Conservation (phyloP, 2,329 filamentous ascomycete genomes). For the Monascus ruber region DNA sequence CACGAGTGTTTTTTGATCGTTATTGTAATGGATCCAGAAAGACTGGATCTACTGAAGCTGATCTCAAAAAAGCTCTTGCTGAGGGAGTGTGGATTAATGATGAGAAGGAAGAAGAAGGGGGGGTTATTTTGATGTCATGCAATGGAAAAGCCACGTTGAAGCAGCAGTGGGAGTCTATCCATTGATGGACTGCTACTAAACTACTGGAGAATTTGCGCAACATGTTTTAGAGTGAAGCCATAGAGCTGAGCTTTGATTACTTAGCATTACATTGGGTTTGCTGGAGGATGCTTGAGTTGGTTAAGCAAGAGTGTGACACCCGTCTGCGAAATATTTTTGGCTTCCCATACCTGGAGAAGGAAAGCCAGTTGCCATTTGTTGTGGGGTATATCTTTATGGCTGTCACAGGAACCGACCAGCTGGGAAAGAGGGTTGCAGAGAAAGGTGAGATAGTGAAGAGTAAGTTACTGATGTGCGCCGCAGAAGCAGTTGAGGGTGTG, state of each 20-base stretch:
- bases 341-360: conserved; percentile 25
- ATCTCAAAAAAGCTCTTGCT: conserved; percentile 26
- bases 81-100: conserved; percentile 15
- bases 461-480: conserved; percentile 5
- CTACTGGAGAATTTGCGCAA: conserved; percentile 22
- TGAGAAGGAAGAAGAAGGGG: conserved; percentile 11
- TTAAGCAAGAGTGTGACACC: conserved; percentile 18
- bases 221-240: conserved; percentile 25
- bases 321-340: conserved; percentile 24
- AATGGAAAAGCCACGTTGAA: conserved; percentile 4
- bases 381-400: conserved; percentile 32
- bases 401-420: conserved; percentile 6
- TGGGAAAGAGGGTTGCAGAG: not conserved
- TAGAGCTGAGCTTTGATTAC: conserved; percentile 36
- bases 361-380: conserved; percentile 31
- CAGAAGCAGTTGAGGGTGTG: too few relatives aligned
- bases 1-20: conserved; percentile 26
- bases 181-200: conserved; percentile 6
- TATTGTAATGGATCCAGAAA: conserved; percentile 15
- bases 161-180: not conserved
- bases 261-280: conserved; percentile 29
- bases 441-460: conserved; percentile 4
- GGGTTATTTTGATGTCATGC: too few relatives aligned
- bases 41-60: conserved; percentile 21
- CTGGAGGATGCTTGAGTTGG: conserved; percentile 27